A percentile compares a stretch with the other conserved stretches of the same genome.
phyloP scores from a whole-genome alignment of 371 early-diverging fungal genomes.

The Chytridium lagenaria region DNA sequence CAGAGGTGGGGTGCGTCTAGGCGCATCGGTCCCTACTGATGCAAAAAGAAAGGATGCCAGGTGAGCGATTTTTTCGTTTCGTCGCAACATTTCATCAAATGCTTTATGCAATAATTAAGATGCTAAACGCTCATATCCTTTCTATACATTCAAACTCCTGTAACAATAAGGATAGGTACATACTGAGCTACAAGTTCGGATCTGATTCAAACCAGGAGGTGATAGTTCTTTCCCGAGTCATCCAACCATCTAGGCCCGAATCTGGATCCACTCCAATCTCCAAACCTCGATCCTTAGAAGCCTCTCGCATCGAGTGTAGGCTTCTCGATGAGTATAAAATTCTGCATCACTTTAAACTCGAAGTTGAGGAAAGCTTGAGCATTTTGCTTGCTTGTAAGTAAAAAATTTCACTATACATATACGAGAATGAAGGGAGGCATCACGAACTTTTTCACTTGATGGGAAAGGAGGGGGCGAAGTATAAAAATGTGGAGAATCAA shows the following conservation, averaged over 20 bases:
- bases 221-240: slow-evolving; percentile 33
- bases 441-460: background rate
- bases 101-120: too few species aligned
- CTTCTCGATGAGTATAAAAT: background rate
- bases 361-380: slow-evolving; percentile 13
- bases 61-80: too few species aligned
- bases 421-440: background rate
- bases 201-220: background rate
- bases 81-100: too few species aligned
- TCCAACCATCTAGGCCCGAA: slow-evolving; percentile 20
- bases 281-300: slow-evolving; percentile 1
- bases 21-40: slow-evolving; percentile 8
- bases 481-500: too few species aligned
- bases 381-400: background rate
- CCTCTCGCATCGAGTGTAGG: background rate
- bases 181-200: too few species aligned
- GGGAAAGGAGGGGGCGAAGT: too few species aligned
- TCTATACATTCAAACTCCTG: too few species aligned
- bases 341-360: background rate
- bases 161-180: too few species aligned
- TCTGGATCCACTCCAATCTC: slow-evolving; percentile 25
- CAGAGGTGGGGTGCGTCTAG: slow-evolving; percentile 24
- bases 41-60: background rate
- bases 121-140: too few species aligned
- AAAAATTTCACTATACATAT: background rate